Evolutionary conservation across 495 filamentous ascomycete species (phyloP).

Genomic region (Tuber aestivum): DNA sequence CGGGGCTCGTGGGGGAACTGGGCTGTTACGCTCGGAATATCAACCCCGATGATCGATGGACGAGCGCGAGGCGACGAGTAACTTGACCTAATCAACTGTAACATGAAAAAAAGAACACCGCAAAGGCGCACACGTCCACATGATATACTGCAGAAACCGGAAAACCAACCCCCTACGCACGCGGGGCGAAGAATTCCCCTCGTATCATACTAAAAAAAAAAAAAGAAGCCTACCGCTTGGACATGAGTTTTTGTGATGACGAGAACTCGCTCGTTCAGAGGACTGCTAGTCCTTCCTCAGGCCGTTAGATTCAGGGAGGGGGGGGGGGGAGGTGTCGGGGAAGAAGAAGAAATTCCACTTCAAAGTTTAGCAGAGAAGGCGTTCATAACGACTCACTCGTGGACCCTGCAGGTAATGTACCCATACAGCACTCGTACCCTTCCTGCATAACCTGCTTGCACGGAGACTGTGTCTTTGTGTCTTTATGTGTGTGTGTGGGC

Average conservation of each 20-base stretch:
- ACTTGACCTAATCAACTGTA: not conserved
- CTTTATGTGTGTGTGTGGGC: not conserved
- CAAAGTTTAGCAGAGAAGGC: not conserved
- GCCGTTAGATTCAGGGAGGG: not conserved
- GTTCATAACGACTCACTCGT: conserved; percentile 3
- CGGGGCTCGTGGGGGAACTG: not conserved
- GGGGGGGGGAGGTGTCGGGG: no score
- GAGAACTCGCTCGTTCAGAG: not conserved
- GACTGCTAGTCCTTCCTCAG: not conserved
- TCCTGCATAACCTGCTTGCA: not conserved
- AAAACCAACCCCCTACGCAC: not conserved
- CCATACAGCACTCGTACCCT: no score
- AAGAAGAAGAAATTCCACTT: not conserved
- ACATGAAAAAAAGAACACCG: not conserved
- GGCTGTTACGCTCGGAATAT: not conserved
- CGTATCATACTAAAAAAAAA: no score
- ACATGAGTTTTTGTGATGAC: not conserved
- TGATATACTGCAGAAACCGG: not conserved
- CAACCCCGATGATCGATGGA: not conserved
- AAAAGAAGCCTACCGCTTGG: not conserved
- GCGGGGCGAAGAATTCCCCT: not conserved
- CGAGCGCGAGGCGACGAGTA: not conserved
- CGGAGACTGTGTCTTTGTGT: not conserved
- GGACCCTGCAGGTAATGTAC: no score
- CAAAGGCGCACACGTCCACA: not conserved